Evolutionary conservation across 1,284 basidiomycete species (phyloP).

Genomic region (Rhodotorula sp.): DNA sequence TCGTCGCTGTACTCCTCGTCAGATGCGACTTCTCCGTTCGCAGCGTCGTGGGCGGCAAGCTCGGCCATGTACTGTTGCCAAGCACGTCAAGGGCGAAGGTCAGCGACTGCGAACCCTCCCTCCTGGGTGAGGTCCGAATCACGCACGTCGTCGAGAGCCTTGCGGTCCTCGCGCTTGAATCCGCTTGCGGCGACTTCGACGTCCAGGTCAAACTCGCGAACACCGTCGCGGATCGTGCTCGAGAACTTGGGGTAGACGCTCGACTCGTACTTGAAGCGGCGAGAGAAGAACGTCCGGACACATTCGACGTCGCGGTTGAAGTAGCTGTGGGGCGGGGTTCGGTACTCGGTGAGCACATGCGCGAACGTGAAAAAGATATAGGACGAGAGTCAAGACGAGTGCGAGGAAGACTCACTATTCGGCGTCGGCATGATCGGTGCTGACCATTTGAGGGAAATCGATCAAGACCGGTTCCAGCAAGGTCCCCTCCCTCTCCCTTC

Average conservation of each 20-base stretch:
- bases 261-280: constrained; percentile 91
- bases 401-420: constrained; percentile 69
- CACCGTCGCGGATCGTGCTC: constrained; percentile 39
- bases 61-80: constrained; percentile 37
- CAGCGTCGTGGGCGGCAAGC: constrained; percentile 41
- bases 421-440: constrained; percentile 92
- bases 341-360: not conserved
- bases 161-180: constrained; percentile 78
- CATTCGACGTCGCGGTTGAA: constrained; percentile 98
- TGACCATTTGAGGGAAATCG: constrained; percentile 99
- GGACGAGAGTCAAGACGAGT: not conserved
- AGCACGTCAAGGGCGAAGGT: not conserved
- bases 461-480: constrained; percentile 77
- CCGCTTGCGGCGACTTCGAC: constrained; percentile 89
- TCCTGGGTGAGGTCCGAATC: not conserved
- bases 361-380: not conserved
- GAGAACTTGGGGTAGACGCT: constrained; percentile 77
- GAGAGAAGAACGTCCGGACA: constrained; percentile 87
- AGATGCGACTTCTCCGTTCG: constrained; percentile 21
- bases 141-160: constrained; percentile 75
- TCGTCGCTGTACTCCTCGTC: constrained; percentile 50
- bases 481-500: constrained; percentile 21
- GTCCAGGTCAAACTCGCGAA: constrained; percentile 66
- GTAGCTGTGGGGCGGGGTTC: constrained; percentile 63
- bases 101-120: not conserved